Percentiles rank a stretch among this genome's conserved stretches.
Conservation (phyloP, 176 grass and related monocot species). For the Alloteropsis semialata region DNA sequence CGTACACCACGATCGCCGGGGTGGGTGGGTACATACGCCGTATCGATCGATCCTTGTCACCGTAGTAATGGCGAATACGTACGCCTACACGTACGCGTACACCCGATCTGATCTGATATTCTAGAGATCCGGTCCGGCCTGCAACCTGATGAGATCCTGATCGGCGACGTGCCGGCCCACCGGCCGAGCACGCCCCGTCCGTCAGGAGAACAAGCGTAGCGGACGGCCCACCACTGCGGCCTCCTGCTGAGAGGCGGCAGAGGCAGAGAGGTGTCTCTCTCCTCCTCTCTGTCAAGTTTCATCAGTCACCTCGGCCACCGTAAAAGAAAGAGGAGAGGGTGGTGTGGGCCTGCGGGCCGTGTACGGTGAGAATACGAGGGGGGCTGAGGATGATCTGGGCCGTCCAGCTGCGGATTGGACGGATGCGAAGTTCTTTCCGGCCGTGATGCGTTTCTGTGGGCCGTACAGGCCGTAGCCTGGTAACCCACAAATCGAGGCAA, state of each 20-base stretch:
- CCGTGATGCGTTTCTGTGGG: neutral
- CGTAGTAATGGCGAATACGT: neutral
- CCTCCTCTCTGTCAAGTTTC: neutral
- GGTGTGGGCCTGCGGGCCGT: too few species aligned
- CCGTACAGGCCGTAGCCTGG: constrained; percentile 35
- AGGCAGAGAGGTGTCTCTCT: too few species aligned
- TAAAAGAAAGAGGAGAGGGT: too few species aligned
- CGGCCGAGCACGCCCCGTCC: neutral
- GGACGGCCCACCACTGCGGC: neutral
- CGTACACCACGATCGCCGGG: too few species aligned
- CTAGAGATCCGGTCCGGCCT: neutral
- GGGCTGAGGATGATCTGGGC: neutral
- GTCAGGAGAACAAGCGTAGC: neutral
- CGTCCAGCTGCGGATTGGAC: neutral
- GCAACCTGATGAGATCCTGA: neutral
- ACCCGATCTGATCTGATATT: neutral
- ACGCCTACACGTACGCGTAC: neutral
- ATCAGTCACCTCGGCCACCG: constrained; percentile 6
- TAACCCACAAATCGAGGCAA: neutral
- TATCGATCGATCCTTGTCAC: too few species aligned
- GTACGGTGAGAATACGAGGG: too few species aligned
- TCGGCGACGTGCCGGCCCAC: neutral
- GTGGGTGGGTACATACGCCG: too few species aligned
- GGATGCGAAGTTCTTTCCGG: neutral
- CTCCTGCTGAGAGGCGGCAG: neutral